Evolutionary conservation across 2,329 filamentous ascomycete species (phyloP), one percentile per base, ranked within the genome.

Genomic region (Neopestalotiopsis rosae): DNA sequence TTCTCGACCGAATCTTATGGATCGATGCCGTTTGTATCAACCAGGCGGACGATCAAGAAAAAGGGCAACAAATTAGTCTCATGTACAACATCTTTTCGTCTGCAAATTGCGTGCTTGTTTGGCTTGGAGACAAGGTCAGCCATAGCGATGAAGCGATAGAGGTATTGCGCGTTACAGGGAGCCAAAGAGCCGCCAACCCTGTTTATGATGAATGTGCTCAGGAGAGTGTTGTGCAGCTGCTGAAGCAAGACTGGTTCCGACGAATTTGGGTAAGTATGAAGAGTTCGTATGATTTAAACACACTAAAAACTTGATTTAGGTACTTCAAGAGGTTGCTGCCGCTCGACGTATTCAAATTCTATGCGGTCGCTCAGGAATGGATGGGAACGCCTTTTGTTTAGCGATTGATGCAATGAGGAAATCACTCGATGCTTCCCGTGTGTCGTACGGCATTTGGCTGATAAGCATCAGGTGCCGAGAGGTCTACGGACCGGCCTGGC

Each of bases 11-110:
- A 62, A 4, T 62, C 2, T 49, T 73, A 17, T 74, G 72, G 71
- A 68, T 74, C 6, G 72, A 74, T 61, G 67, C 68, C 10, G 67
- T 74, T 32, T 73, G 72, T 68, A 74, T 74, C 69, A 73, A 74
- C 40, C 72, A 74, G 69, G 69, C 69, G 40, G 71, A 74, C 58
- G 20, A 65, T 1, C 58, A 40, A 14, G 72, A 74, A 57, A 67
- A 70, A 20, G 67, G 68, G 1, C 61, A 69, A 12, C 72, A 74
- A 49, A 72, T 74, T n/a, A 32, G 68, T 28, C 68, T 73, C 61
- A 74, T 74, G 72, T 67, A 69, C 34, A 66, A 71, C 45, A 74
- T 74, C 65, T 74, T 73, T 67, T 68, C 68, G 30, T 67, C 67
- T 5, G 69, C 68, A 49, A 70, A 61, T 56, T 68, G 71, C 57